Percentiles rank a stretch among this genome's conserved stretches.
phyloP scores from a whole-genome alignment of 352 stramenopile species.

The Phytophthora nicotianae region DNA sequence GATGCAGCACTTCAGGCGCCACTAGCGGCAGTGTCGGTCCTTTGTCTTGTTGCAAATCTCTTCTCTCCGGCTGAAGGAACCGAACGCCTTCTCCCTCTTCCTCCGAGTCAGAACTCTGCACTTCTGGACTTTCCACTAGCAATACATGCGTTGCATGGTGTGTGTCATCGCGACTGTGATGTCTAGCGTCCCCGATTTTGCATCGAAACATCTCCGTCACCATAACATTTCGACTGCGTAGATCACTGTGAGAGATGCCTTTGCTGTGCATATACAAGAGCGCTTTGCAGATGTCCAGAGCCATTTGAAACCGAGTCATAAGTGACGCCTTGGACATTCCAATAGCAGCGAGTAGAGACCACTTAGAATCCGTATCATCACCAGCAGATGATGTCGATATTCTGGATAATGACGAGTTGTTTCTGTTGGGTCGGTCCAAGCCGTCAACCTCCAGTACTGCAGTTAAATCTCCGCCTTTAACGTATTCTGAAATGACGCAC shows the following conservation, averaged over 20 bases:
- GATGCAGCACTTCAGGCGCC: slow-evolving; percentile 50
- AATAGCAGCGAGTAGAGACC: slow-evolving; percentile 19
- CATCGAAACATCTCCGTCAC: slow-evolving; percentile 55
- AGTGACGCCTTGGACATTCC: slow-evolving; percentile 37
- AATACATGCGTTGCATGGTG: slow-evolving; percentile 25
- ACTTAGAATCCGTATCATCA: slow-evolving; percentile 14
- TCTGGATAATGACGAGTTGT: slow-evolving; percentile 10
- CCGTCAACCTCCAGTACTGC: slow-evolving; percentile 59
- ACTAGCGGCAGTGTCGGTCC: slow-evolving; percentile 46
- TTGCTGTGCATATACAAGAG: slow-evolving; percentile 61
- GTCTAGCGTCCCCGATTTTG: slow-evolving; percentile 68
- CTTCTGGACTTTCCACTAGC: slow-evolving; percentile 14
- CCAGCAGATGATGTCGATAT: slow-evolving; percentile 8
- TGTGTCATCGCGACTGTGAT: slow-evolving; percentile 37
- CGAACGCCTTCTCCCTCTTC: slow-evolving; percentile 40
- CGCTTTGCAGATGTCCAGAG: slow-evolving; percentile 57
- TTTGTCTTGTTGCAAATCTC: slow-evolving; percentile 7
- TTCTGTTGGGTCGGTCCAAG: slow-evolving; percentile 35
- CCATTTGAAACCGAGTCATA: slow-evolving; percentile 58
- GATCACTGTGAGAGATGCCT: slow-evolving; percentile 59
- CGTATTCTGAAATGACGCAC: slow-evolving; percentile 74
- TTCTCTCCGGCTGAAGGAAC: slow-evolving; percentile 36
- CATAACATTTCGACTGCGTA: slow-evolving; percentile 76
- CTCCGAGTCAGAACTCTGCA: slow-evolving; percentile 29
- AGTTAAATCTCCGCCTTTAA: slow-evolving; percentile 60